These are phyloP conservation scores for Aquilaria sinensis DNA, from an alignment of 345 rosid species.

Conservation along the genomic window DNA sequence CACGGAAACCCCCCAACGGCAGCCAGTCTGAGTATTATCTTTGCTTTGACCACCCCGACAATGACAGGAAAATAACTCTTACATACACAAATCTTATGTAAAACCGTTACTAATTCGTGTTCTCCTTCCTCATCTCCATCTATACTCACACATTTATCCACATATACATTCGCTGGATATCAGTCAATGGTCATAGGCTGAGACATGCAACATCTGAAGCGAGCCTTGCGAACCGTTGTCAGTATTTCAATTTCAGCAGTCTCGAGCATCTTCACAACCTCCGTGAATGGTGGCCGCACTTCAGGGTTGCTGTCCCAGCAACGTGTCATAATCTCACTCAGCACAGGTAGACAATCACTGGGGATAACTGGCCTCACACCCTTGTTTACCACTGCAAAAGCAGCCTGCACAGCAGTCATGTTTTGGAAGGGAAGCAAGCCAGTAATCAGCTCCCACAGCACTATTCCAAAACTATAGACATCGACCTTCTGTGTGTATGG, in stretches of 20 bases:
- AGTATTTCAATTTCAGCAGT: slow-evolving; percentile 38
- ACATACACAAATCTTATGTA: too few relatives aligned
- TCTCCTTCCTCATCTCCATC: too few relatives aligned
- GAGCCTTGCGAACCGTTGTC: slow-evolving; percentile 43
- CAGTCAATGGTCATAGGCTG: slow-evolving; percentile 42
- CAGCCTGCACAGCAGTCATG: slow-evolving; percentile 57
- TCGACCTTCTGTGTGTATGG: slow-evolving; percentile 57
- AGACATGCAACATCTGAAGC: slow-evolving; percentile 44
- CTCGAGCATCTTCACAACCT: slow-evolving; percentile 41
- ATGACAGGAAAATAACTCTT: too few relatives aligned
- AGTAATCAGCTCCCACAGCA: slow-evolving; percentile 48
- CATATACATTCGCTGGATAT: not conserved
- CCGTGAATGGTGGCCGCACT: slow-evolving; percentile 41
- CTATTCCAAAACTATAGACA: slow-evolving; percentile 54
- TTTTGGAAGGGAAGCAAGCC: slow-evolving; percentile 46
- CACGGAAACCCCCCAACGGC: too few relatives aligned
- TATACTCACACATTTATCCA: too few relatives aligned
- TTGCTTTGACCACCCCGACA: too few relatives aligned
- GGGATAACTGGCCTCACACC: slow-evolving; percentile 51
- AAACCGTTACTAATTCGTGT: too few relatives aligned
- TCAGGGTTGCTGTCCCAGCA: slow-evolving; percentile 50
- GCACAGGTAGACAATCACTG: slow-evolving; percentile 37
- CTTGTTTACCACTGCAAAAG: slow-evolving; percentile 48
- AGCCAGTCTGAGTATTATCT: too few relatives aligned
- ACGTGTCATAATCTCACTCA: slow-evolving; percentile 37